Base-by-base conservation (phyloP, 257 asterid species). In the Galeopsis tetrahit region DNA sequence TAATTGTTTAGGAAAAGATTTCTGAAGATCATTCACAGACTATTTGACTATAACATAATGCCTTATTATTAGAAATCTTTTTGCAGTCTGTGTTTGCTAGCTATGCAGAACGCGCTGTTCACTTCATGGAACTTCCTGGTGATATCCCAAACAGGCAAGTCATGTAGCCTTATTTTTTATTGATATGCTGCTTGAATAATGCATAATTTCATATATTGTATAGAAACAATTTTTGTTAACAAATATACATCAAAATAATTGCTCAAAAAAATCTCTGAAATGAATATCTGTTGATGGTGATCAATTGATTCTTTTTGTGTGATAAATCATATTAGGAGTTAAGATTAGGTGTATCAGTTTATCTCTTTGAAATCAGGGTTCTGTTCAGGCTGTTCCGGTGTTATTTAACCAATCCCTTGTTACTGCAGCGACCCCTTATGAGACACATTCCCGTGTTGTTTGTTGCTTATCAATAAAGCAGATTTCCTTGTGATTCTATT, bases 81-180 rank as follows among this genome's bases (percentile, higher is more conserved):
- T 14, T 73, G 81, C 91, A 95, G 99, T 87, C 97, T 64, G 91
- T 92, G 69, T 95, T 92, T 85, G 86, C 90, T 68, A 92, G 97
- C 78, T 95, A 95, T 48, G 88, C 85, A 72, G 98, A 88, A 42
- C 98, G 98, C 62, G 85, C 95, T 53, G 93, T 95, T 81, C 99
- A 88, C 86, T 95, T 95, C 82, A 95, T 92, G 99, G 99, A 90
- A 74, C 96, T 95, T 75, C 99, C 99, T 71, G 99, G 99, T 78
- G 99, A 95, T 78, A 86, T 95, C 59, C 91, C 90, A 28, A 95
- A 90, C 86, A 95, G 99, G 99, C 86, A 82, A 80, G 86, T 76
- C 71, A 64, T 61, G 71, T 51, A 51, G 66, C 74, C 66, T 48
- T 33, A 59, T 63, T 38, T 35, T 46, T 62, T 46, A 31, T 73